A percentile compares a stretch with the other conserved stretches of the same genome.
These are phyloP conservation scores for Ceratobasidium sp. DNA, from an alignment of 1,284 basidiomycete species.

Conservation along the genomic window DNA sequence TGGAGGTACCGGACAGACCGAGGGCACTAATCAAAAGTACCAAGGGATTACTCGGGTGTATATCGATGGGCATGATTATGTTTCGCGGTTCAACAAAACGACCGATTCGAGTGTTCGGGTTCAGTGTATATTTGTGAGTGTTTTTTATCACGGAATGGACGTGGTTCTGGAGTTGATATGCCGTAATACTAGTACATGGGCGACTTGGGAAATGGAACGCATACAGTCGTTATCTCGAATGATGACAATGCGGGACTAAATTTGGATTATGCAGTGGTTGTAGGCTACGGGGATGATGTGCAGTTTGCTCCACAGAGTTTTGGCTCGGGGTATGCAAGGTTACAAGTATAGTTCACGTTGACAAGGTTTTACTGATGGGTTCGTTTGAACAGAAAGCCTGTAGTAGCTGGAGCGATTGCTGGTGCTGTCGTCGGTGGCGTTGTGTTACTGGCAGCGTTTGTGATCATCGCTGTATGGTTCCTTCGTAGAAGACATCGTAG, in stretches of 20 bases:
- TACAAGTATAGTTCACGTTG: background rate
- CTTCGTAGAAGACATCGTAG: background rate
- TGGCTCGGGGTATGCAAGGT: background rate
- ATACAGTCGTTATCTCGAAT: slow-evolving; percentile 3
- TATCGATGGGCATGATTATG: slow-evolving; percentile 8
- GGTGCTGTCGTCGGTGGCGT: background rate
- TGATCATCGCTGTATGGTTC: background rate
- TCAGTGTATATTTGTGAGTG: slow-evolving; percentile 16
- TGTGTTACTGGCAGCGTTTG: background rate
- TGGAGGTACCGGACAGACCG: background rate
- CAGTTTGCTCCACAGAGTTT: background rate
- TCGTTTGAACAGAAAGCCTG: background rate
- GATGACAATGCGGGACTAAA: slow-evolving; percentile 3
- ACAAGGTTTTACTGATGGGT: background rate
- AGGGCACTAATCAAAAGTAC: slow-evolving; percentile 19
- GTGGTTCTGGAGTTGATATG: background rate
- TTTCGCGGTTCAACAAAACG: slow-evolving; percentile 1
- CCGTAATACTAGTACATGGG: background rate
- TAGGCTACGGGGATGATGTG: background rate
- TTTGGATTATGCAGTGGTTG: slow-evolving; percentile 11
- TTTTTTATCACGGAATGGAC: background rate
- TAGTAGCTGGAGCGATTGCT: background rate
- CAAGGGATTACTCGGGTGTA: slow-evolving; percentile 5
- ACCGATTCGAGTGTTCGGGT: slow-evolving; percentile 7
- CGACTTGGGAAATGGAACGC: slow-evolving; percentile 8